These are phyloP conservation scores for Colletotrichum orchidophilum DNA, from an alignment of 2,329 filamentous ascomycete genomes.

Conservation along the genomic window DNA sequence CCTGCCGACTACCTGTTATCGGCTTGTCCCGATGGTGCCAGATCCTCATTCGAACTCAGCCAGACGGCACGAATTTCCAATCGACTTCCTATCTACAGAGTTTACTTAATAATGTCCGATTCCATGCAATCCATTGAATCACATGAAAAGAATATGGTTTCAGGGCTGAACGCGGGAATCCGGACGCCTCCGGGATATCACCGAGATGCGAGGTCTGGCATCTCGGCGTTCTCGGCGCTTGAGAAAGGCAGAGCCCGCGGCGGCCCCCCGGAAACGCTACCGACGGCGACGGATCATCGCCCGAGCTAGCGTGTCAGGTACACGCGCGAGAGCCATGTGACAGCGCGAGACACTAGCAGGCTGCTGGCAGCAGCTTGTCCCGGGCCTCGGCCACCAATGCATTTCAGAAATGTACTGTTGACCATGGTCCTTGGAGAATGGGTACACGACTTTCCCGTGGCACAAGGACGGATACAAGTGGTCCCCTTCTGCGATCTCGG, in stretches of 20 bases:
- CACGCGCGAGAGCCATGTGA: constrained; percentile 15
- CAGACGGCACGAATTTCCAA: not conserved
- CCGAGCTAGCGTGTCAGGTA: constrained; percentile 1
- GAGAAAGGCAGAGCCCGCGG: not conserved
- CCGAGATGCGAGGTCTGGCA: constrained; percentile 18
- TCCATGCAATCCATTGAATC: not conserved
- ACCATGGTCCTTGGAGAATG: not conserved
- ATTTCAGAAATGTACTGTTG: not conserved
- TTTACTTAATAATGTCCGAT: not conserved
- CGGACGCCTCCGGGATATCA: constrained; percentile 29
- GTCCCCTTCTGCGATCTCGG: constrained; percentile 11
- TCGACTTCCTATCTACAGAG: not conserved
- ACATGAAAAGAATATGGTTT: too few species aligned
- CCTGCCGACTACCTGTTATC: not conserved
- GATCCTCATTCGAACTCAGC: not conserved
- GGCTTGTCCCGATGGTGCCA: not conserved
- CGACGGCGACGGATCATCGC: constrained; percentile 1
- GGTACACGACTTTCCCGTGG: constrained; percentile 2
- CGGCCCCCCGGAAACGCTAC: constrained; percentile 1
- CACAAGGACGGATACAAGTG: not conserved
- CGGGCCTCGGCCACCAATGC: not conserved
- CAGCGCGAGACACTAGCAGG: constrained; percentile 8
- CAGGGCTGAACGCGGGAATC: not conserved
- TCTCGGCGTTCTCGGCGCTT: constrained; percentile 21
- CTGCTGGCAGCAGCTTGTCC: not conserved